Conservation (phyloP, 2,329 filamentous ascomycete genomes). For the Trichothecium roseum region DNA sequence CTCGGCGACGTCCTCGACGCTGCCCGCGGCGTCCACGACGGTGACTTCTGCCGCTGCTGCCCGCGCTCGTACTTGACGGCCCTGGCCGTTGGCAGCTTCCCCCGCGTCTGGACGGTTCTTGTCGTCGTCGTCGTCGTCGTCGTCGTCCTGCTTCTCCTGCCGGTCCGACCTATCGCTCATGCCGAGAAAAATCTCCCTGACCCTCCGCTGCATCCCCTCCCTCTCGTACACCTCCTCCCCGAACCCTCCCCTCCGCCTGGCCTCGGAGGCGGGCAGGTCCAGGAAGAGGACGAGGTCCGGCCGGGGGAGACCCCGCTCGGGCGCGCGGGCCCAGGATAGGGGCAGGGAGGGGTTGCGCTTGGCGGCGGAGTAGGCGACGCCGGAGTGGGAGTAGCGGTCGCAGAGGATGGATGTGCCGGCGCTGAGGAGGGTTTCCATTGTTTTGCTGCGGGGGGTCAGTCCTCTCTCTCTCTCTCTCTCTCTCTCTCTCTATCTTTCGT, state of each 20-base stretch:
- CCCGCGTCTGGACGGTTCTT: too few relatives aligned
- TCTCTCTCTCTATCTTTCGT: too few relatives aligned
- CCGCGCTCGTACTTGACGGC: slow-evolving; percentile 30
- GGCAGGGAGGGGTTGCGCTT: slow-evolving; percentile 64
- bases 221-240: slow-evolving; percentile 85
- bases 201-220: slow-evolving; percentile 68
- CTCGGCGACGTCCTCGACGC: slow-evolving; percentile 45
- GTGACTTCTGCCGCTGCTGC: slow-evolving; percentile 43
- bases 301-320: slow-evolving; percentile 76
- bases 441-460: not conserved
- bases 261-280: slow-evolving; percentile 64
- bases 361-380: slow-evolving; percentile 85
- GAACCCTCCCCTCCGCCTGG: slow-evolving; percentile 71
- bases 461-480: too few relatives aligned
- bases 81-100: slow-evolving; percentile 11
- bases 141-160: slow-evolving; percentile 11
- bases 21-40: slow-evolving; percentile 42
- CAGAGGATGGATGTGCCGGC: slow-evolving; percentile 68
- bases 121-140: too few relatives aligned
- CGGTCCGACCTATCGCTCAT: slow-evolving; percentile 31
- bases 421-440: slow-evolving; percentile 31
- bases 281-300: slow-evolving; percentile 86
- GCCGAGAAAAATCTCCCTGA: slow-evolving; percentile 62
- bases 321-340: slow-evolving; percentile 71
- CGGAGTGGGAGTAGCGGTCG: slow-evolving; percentile 92